Base-by-base conservation (phyloP, 768 basidiomycete genomes). In the Tulasnella sp. region DNA sequence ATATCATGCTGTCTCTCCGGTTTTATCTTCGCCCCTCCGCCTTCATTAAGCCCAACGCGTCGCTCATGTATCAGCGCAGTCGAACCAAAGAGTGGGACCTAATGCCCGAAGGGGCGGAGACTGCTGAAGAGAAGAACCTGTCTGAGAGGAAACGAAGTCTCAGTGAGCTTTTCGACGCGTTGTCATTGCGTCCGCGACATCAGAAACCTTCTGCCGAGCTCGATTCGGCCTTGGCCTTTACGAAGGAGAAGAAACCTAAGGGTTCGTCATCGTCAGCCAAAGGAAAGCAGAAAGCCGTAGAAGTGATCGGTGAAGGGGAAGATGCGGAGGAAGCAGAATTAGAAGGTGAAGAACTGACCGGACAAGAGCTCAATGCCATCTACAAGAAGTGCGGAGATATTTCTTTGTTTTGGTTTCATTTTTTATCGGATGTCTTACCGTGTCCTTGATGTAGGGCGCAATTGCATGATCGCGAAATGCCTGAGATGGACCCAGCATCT, bases 41-140 rank as follows among this genome's bases (percentile, higher is more conserved):
- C 34, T 75, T 71, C 68, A 76, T 75, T 77, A 42, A 68, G 9
- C 76, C 80, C 72, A 74, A 21, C 27, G 68, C 75, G 48, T 62
- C 80, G 42, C n/a, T 80, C 46, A 58, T 76, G 73, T 58, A 78
- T 52, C 48, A 24, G 75, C 27, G 46, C 18, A 68, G 46, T 79
- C 74, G 71, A 58, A 10, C 44, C 31, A 74, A 80, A 31, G 75
- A 79, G 75, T 62, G 36, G 80, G 73, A 80, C 68, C 80, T 91
- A 83, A 92, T 94, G 84, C 89, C 91, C 80, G 93, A 95, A 83
- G 93, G 93, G 2, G 87, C 90, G 75, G 96, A 97, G 84, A 96
- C 94, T 0, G 87, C 87, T 6, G 90, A 91, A 80, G 96, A 98
- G 85, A 91, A 91, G 81, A 86, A 86, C n/a, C 88, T 98, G 74